phyloP scores from a whole-genome alignment of 2,329 filamentous ascomycete species.

The Aureobasidium sp. region DNA sequence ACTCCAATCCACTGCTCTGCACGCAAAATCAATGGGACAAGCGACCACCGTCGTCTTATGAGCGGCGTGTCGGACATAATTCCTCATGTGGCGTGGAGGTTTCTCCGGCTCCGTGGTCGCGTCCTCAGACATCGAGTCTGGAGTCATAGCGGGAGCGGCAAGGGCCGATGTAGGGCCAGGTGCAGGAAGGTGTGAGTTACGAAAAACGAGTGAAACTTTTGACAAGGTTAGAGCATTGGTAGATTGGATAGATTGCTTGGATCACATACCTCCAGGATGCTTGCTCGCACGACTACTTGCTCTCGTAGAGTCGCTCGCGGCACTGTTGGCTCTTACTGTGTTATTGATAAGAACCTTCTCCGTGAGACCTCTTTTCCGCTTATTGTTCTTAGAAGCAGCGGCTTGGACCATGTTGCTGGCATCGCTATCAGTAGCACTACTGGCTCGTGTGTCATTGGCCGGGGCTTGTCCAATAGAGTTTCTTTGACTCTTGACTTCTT shows the following conservation, averaged over 20 bases:
- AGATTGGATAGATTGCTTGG: too few species aligned
- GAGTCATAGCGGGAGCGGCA: neutral
- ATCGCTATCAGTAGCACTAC: neutral
- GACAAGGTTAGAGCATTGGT: neutral
- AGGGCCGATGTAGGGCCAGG: neutral
- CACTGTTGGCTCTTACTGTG: constrained; percentile 15
- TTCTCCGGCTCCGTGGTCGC: neutral
- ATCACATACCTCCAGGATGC: neutral
- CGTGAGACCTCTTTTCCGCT: constrained; percentile 9
- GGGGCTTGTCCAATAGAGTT: neutral
- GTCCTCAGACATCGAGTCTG: neutral
- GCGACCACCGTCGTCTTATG: constrained; percentile 49
- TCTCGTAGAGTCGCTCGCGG: constrained; percentile 13
- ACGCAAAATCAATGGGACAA: constrained; percentile 47
- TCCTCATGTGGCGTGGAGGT: constrained; percentile 24
- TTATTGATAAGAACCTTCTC: constrained; percentile 12
- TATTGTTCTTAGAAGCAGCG: neutral
- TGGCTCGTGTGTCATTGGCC: neutral
- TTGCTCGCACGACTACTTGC: neutral
- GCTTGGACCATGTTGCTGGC: constrained; percentile 11
- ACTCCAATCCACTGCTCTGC: constrained; percentile 61
- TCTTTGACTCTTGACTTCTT: neutral
- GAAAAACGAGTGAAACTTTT: neutral
- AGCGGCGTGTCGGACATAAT: constrained; percentile 44
- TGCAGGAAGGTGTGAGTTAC: neutral